These are phyloP conservation scores for Amphichorda felina DNA, from an alignment of 2,329 filamentous ascomycete species.

Conservation along the genomic window DNA sequence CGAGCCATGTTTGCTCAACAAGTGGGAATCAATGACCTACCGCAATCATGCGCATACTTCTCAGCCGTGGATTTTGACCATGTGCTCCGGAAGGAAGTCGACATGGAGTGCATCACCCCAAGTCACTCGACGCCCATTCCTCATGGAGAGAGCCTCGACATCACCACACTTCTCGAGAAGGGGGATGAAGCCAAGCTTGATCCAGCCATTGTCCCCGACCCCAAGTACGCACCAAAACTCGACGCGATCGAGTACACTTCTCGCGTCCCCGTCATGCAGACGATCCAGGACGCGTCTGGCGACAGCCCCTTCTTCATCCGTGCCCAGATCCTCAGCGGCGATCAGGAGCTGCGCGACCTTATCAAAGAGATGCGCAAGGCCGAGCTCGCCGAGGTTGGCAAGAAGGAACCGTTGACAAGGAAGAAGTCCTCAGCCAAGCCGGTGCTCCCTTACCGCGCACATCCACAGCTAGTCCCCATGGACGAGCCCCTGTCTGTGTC, in stretches of 20 bases:
- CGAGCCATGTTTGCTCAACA: constrained; percentile 96
- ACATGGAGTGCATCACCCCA: constrained; percentile 94
- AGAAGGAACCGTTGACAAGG: constrained; percentile 10
- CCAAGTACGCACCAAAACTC: constrained; percentile 38
- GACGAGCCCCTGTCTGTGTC: constrained; percentile 22
- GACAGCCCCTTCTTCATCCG: constrained; percentile 52
- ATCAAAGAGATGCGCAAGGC: constrained; percentile 45
- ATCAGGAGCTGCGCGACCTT: constrained; percentile 63
- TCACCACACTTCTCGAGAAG: constrained; percentile 63
- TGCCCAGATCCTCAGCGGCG: constrained; percentile 70
- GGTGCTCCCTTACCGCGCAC: constrained; percentile 23
- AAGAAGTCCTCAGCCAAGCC: constrained; percentile 14
- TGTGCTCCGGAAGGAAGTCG: constrained; percentile 93
- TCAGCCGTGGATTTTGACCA: constrained; percentile 91
- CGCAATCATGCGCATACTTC: constrained; percentile 91
- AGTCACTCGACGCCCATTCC: constrained; percentile 69
- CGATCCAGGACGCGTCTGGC: constrained; percentile 38
- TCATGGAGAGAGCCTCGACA: constrained; percentile 79
- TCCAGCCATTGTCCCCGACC: constrained; percentile 44
- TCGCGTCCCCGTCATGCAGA: constrained; percentile 69
- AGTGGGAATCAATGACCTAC: constrained; percentile 88
- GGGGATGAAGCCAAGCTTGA: constrained; percentile 59
- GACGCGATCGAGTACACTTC: constrained; percentile 56
- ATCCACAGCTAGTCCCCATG: constrained; percentile 19
- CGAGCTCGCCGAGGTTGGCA: constrained; percentile 7